Evolutionary conservation across 202 grass and related monocot genomes (phyloP).

Genomic region (Eragrostis tef): DNA sequence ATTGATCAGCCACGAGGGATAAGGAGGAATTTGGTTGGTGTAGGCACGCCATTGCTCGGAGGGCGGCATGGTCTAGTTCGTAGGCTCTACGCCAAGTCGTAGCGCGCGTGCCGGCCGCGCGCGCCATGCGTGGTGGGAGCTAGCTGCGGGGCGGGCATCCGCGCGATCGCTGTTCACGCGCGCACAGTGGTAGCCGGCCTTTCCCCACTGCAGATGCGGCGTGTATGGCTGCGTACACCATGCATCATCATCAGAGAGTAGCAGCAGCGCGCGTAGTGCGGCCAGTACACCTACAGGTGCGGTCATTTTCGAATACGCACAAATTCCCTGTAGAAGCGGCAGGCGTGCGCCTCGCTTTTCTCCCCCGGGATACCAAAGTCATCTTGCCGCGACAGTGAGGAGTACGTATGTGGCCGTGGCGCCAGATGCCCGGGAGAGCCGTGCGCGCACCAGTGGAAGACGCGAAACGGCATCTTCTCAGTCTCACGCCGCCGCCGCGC

Average conservation of each 20-base stretch:
- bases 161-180: no score
- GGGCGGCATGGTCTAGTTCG: background rate
- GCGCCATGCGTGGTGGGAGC: no score
- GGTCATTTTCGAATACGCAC: conserved; percentile 3
- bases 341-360: background rate
- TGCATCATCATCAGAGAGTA: no score
- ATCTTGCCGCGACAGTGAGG: background rate
- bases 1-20: conserved; percentile 12
- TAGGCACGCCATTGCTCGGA: background rate
- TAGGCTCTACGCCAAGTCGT: background rate
- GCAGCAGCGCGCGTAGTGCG: no score
- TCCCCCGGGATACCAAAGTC: background rate
- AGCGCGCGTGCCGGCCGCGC: background rate
- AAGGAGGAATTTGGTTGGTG: conserved; percentile 39
- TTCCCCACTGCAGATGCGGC: no score
- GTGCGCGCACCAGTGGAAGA: background rate
- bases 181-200: no score
- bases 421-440: background rate
- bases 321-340: background rate
- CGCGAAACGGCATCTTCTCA: background rate
- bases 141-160: no score
- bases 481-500: background rate
- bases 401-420: background rate
- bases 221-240: no score
- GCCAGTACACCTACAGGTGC: background rate